These are phyloP conservation scores for Talaromyces stipitatus DNA, from an alignment of 495 filamentous ascomycete species.

Conservation along the genomic window DNA sequence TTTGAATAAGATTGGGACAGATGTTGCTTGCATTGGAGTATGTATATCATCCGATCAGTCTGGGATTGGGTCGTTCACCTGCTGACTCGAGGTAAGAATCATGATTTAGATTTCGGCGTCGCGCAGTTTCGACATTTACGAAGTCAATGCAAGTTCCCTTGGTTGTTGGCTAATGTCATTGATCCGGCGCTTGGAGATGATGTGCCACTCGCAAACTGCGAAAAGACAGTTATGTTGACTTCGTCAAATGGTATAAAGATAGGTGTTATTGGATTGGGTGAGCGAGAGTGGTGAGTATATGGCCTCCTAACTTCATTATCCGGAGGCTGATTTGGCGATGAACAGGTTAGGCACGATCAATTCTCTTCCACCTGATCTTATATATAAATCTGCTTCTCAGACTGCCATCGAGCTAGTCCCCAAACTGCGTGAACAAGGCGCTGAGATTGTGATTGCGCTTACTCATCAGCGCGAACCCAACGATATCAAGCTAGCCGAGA, in stretches of 20 bases:
- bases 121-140: constrained; percentile 65
- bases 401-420: constrained; percentile 67
- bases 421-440: constrained; percentile 61
- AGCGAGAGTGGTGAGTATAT: constrained; percentile 57
- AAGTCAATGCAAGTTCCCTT: constrained; percentile 73
- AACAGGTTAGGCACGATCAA: constrained; percentile 85
- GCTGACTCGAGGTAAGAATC: constrained; percentile 46
- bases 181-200: constrained; percentile 67
- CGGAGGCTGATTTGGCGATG: too few relatives aligned
- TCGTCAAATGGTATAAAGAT: constrained; percentile 78
- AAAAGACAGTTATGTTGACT: constrained; percentile 63
- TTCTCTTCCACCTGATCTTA: constrained; percentile 66
- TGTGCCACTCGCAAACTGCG: constrained; percentile 60
- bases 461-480: constrained; percentile 85
- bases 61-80: not conserved
- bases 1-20: constrained; percentile 68
- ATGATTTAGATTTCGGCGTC: constrained; percentile 92
- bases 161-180: constrained; percentile 79
- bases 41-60: constrained; percentile 11
- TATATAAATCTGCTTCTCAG: constrained; percentile 67
- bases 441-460: constrained; percentile 71
- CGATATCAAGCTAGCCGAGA: constrained; percentile 70
- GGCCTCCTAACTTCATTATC: not conserved
- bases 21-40: constrained; percentile 74
- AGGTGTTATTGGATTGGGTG: constrained; percentile 76